These are phyloP conservation scores for Aciculosporium take DNA, from an alignment of 2,329 filamentous ascomycete species.

Conservation along the genomic window DNA sequence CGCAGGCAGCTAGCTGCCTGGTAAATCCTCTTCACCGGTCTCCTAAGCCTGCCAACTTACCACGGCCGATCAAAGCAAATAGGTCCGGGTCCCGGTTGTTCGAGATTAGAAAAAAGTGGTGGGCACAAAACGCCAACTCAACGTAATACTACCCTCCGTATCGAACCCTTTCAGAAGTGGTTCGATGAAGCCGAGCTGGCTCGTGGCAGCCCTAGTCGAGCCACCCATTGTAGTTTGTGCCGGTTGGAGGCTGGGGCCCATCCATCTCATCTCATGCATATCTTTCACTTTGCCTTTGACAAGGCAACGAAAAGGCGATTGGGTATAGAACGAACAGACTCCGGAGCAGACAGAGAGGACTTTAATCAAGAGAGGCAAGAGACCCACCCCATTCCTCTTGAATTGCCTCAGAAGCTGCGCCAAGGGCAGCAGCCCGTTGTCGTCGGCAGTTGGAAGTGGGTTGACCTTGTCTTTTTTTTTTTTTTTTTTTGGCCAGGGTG, in stretches of 20 bases:
- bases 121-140: conserved; percentile 1
- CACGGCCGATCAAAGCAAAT: background rate
- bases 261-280: background rate
- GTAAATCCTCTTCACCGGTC: conserved; percentile 1
- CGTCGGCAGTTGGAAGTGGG: background rate
- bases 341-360: background rate
- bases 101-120: background rate
- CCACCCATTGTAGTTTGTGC: conserved; percentile 1
- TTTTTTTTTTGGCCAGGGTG: background rate
- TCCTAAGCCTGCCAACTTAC: background rate
- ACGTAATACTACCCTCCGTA: background rate
- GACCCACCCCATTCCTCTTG: conserved; percentile 3
- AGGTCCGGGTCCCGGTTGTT: background rate
- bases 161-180: background rate
- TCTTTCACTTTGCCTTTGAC: background rate
- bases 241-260: background rate
- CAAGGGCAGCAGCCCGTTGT: background rate
- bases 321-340: background rate
- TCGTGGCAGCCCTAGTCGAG: background rate
- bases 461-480: background rate
- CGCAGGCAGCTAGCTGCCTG: background rate
- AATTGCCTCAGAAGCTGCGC: background rate
- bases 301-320: background rate
- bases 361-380: background rate
- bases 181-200: background rate